Conservation (phyloP, 345 rosid genomes). For the Rhizophora apiculata region DNA sequence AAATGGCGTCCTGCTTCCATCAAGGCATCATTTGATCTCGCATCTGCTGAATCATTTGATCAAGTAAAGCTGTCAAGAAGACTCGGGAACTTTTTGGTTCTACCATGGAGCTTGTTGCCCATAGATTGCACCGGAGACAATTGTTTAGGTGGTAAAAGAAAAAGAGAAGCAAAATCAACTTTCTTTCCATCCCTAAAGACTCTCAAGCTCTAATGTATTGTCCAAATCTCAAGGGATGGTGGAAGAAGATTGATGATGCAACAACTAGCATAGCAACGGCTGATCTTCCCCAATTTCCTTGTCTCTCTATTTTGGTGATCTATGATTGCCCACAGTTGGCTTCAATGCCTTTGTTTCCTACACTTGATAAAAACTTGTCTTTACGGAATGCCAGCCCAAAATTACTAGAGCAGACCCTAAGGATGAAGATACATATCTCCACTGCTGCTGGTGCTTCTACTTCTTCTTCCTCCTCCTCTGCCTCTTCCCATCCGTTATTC, state of each 20-base stretch:
- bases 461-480: not conserved
- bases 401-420: not conserved
- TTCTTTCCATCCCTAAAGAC: conserved; percentile 2
- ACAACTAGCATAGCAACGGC: too few relatives aligned
- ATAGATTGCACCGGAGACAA: conserved; percentile 28
- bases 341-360: too few relatives aligned
- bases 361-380: not conserved
- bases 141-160: not conserved
- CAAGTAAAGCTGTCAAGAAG: conserved; percentile 83
- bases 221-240: conserved; percentile 7
- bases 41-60: conserved; percentile 92
- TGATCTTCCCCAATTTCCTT: not conserved
- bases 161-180: too few relatives aligned
- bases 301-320: not conserved
- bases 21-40: conserved; percentile 62
- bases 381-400: not conserved
- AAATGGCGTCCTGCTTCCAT: conserved; percentile 85
- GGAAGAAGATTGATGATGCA: not conserved
- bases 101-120: conserved; percentile 86
- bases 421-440: not conserved
- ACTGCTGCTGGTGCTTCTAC: not conserved
- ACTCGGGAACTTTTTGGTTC: conserved; percentile 73
- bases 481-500: not conserved
- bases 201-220: not conserved
- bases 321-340: not conserved